phyloP scores from a whole-genome alignment of 2,329 filamentous ascomycete genomes.

The Ilyonectria mors-panacis region DNA sequence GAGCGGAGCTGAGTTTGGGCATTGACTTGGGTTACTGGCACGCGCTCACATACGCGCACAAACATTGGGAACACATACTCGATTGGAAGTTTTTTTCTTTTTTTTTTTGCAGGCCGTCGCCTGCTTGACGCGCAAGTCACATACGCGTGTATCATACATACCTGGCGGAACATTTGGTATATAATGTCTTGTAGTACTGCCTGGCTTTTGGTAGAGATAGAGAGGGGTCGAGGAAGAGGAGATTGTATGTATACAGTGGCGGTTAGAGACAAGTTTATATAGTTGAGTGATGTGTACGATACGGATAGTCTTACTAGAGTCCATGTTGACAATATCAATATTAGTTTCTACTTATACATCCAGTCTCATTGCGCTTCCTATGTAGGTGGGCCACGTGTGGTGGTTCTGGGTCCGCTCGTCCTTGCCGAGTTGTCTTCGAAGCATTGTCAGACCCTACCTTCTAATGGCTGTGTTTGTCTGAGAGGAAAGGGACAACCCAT shows the following conservation, averaged over 20 bases:
- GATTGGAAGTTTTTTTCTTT: slow-evolving; percentile 15
- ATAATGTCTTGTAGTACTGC: slow-evolving; percentile 49
- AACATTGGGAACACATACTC: slow-evolving; percentile 30
- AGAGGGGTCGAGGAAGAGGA: slow-evolving; percentile 2
- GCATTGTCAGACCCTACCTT: not conserved
- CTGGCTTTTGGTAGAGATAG: slow-evolving; percentile 30
- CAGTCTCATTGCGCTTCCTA: not conserved
- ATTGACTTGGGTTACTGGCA: slow-evolving; percentile 33
- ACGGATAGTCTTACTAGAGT: slow-evolving; percentile 17
- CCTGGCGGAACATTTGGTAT: slow-evolving; percentile 37
- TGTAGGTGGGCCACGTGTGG: no score
- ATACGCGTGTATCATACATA: slow-evolving; percentile 32
- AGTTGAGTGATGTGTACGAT: slow-evolving; percentile 35
- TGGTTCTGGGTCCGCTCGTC: not conserved
- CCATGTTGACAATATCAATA: slow-evolving; percentile 31
- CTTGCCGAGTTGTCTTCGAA: not conserved
- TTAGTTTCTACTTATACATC: slow-evolving; percentile 5
- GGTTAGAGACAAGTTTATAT: slow-evolving; percentile 9
- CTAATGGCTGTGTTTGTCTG: not conserved
- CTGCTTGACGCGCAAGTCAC: slow-evolving; percentile 14
- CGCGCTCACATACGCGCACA: slow-evolving; percentile 32
- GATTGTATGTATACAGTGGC: slow-evolving; percentile 32
- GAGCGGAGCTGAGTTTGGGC: slow-evolving; percentile 32
- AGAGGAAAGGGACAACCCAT: not conserved
- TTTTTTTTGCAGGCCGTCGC: slow-evolving; percentile 12